Evolutionary conservation across 768 basidiomycete species (phyloP).

Genomic region (Lactarius indigo): DNA sequence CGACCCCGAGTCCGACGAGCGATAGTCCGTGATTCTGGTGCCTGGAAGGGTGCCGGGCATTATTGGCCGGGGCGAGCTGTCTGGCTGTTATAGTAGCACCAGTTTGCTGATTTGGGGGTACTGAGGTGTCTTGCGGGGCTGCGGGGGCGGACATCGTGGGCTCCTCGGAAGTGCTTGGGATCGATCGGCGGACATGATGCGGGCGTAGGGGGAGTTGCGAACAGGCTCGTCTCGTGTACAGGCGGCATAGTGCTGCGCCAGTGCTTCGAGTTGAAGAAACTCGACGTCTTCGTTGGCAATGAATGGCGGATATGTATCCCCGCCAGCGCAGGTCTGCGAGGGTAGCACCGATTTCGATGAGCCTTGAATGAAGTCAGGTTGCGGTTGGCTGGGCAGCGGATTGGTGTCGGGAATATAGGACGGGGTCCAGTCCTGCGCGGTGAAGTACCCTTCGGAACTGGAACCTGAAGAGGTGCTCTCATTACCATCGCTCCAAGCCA

Average conservation of each 20-base stretch:
- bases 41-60: conserved; percentile 17
- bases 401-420: neutral
- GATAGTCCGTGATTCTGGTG: neutral
- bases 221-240: conserved; percentile 2
- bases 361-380: conserved; percentile 15
- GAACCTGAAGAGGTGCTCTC: neutral
- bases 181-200: neutral
- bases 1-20: neutral
- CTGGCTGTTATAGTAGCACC: neutral
- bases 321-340: neutral
- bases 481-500: neutral
- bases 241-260: conserved; percentile 7
- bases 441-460: conserved; percentile 12
- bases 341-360: conserved; percentile 4
- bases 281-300: neutral
- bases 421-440: conserved; percentile 12
- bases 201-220: neutral
- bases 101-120: neutral
- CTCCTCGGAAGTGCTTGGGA: neutral
- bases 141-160: neutral
- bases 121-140: neutral
- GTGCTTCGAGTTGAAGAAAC: conserved; percentile 1
- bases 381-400: neutral
- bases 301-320: neutral
- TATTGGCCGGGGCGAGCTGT: neutral